Conservation (phyloP, 805 yeast genomes). For the Isabelozyma pseudorhagii region DNA sequence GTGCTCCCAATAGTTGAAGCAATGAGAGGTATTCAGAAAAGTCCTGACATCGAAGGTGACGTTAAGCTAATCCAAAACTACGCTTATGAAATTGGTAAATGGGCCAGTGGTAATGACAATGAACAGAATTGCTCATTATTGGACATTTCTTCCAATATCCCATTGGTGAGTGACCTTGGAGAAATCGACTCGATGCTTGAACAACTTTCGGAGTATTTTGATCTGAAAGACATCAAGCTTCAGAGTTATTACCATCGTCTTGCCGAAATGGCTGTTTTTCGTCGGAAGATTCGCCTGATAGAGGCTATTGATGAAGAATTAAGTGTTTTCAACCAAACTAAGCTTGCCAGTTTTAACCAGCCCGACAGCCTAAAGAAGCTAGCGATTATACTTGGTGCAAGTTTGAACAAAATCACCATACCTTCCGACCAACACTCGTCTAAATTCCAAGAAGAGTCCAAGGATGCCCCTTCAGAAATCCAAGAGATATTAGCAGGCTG, state of each 20-base stretch:
- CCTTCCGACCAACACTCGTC: conserved; percentile 1
- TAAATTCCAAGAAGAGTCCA: background rate
- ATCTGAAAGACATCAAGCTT: too few species aligned
- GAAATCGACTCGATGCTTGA: conserved; percentile 40
- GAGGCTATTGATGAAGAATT: conserved; percentile 14
- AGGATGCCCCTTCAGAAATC: background rate
- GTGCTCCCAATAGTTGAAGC: background rate
- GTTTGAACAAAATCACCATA: conserved; percentile 9
- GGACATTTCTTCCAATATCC: conserved; percentile 15
- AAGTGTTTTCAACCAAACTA: conserved; percentile 9
- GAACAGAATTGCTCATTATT: conserved; percentile 10
- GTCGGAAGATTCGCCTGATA: too few species aligned
- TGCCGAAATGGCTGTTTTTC: too few species aligned
- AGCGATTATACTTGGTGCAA: conserved; percentile 7
- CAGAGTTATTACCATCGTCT: too few species aligned
- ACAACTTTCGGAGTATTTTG: conserved; percentile 19
- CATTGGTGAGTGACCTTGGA: conserved; percentile 15
- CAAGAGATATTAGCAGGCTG: conserved; percentile 3
- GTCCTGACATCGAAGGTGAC: conserved; percentile 2
- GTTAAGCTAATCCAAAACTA: conserved; percentile 21
- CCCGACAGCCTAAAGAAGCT: conserved; percentile 2
- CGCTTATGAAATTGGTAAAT: conserved; percentile 26
- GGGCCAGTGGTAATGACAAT: conserved; percentile 1
- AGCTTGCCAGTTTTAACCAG: conserved; percentile 5
- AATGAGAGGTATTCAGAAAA: background rate